Evolutionary conservation across 129 eudicot genomes (phyloP).

Genomic region (Tagetes patula): DNA sequence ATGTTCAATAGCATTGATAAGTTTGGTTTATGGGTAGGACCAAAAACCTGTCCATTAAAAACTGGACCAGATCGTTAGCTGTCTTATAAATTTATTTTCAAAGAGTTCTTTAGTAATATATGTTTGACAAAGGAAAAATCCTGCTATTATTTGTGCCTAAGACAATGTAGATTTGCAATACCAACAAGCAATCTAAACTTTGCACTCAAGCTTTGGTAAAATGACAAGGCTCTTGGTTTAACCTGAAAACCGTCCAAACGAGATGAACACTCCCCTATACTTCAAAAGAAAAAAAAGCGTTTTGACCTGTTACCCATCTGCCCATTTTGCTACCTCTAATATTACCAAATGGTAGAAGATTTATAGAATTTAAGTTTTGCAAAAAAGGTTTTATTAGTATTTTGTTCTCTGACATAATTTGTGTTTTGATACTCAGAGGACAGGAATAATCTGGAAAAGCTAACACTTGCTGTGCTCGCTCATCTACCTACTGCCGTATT

Average conservation of each 20-base stretch:
- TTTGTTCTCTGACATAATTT: background rate
- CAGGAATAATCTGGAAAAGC: slow-evolving; percentile 88
- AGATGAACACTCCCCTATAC: background rate
- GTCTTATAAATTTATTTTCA: background rate
- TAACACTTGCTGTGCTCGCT: slow-evolving; percentile 89
- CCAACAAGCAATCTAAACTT: background rate
- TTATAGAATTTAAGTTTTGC: background rate
- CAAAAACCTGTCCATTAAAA: background rate
- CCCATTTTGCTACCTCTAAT: background rate
- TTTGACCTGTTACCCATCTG: background rate
- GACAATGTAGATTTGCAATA: background rate
- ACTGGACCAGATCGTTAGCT: background rate
- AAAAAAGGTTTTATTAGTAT: background rate
- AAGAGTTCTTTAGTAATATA: background rate
- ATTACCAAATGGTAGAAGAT: background rate
- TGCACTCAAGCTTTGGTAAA: background rate
- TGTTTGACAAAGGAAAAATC: background rate
- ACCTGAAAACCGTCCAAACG: background rate
- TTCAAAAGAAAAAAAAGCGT: background rate
- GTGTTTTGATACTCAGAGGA: slow-evolving; percentile 61
- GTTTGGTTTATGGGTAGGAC: background rate
- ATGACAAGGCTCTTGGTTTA: background rate
- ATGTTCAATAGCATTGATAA: background rate
- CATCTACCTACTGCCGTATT: slow-evolving; percentile 90
- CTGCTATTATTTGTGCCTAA: background rate